These are phyloP conservation scores for Irpex sp. DNA, from an alignment of 1,284 basidiomycete species.

Conservation along the genomic window DNA sequence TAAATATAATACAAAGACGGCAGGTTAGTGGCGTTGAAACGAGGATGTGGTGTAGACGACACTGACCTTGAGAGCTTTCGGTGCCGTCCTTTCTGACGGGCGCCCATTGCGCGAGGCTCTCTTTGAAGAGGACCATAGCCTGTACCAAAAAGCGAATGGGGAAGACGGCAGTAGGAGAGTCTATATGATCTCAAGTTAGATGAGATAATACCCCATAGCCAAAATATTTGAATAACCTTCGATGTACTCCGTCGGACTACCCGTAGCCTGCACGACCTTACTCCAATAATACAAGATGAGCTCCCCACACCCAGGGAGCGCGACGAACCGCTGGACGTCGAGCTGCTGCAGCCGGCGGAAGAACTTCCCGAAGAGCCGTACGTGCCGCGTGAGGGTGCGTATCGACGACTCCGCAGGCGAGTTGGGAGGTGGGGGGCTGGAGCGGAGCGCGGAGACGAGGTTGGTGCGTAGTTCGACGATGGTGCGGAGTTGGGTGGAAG, in stretches of 20 bases:
- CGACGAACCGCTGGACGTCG: constrained; percentile 51
- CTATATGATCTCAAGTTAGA: constrained; percentile 22
- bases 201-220: too few species aligned
- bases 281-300: constrained; percentile 74
- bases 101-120: constrained; percentile 71
- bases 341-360: constrained; percentile 70
- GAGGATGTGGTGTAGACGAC: not conserved
- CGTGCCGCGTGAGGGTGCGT: constrained; percentile 56
- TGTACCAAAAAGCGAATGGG: constrained; percentile 81
- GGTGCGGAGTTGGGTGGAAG: constrained; percentile 46
- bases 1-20: constrained; percentile 22
- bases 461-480: constrained; percentile 46
- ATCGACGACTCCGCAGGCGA: constrained; percentile 35
- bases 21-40: too few species aligned
- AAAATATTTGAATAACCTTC: too few species aligned
- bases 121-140: constrained; percentile 85
- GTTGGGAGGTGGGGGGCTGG: constrained; percentile 18
- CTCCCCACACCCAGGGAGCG: constrained; percentile 57
- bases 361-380: constrained; percentile 68
- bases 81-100: constrained; percentile 54
- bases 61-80: constrained; percentile 52
- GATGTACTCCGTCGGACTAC: constrained; percentile 44
- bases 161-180: constrained; percentile 49
- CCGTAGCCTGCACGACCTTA: constrained; percentile 64
- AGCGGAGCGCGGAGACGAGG: constrained; percentile 31